A percentile compares a stretch with the other conserved stretches of the same genome.
Conservation (phyloP, 805 yeast species). For the Saccharomycopsis fibuligera region DNA sequence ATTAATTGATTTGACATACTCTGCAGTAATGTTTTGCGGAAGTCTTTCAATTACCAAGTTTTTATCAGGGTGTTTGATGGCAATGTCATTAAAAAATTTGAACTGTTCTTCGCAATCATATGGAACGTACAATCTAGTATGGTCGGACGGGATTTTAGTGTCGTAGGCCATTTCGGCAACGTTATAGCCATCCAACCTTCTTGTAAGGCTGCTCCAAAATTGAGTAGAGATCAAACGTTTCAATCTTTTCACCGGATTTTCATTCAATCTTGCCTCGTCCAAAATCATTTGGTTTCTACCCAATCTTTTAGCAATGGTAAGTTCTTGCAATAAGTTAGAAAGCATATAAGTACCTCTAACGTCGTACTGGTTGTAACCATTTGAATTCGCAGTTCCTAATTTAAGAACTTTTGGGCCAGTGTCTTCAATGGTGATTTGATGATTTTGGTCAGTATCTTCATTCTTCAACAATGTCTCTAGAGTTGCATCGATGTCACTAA, state of each 20-base stretch:
- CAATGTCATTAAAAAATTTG: conserved; percentile 54
- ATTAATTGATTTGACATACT: conserved; percentile 69
- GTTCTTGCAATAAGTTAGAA: conserved; percentile 78
- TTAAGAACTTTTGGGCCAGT: conserved; percentile 76
- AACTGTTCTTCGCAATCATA: conserved; percentile 61
- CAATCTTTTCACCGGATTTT: conserved; percentile 79
- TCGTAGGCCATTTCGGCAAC: conserved; percentile 70
- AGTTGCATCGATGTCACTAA: conserved; percentile 69
- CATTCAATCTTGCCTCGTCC: conserved; percentile 79
- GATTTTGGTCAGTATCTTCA: conserved; percentile 83
- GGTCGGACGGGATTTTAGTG: conserved; percentile 61
- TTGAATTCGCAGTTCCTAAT: conserved; percentile 78
- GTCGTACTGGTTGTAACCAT: conserved; percentile 67
- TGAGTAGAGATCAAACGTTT: conserved; percentile 64
- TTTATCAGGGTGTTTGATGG: conserved; percentile 47
- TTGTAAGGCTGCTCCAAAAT: conserved; percentile 76
- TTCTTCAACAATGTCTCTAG: conserved; percentile 57
- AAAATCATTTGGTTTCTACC: conserved; percentile 73
- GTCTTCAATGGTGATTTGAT: conserved; percentile 81
- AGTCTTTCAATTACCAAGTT: conserved; percentile 66
- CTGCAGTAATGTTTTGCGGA: conserved; percentile 70
- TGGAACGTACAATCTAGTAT: conserved; percentile 78
- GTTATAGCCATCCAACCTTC: conserved; percentile 57
- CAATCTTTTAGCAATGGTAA: conserved; percentile 75
- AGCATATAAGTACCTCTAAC: conserved; percentile 87